phyloP scores from a whole-genome alignment of 192 early-diverging fungal genomes.

The Coemansia sp. region DNA sequence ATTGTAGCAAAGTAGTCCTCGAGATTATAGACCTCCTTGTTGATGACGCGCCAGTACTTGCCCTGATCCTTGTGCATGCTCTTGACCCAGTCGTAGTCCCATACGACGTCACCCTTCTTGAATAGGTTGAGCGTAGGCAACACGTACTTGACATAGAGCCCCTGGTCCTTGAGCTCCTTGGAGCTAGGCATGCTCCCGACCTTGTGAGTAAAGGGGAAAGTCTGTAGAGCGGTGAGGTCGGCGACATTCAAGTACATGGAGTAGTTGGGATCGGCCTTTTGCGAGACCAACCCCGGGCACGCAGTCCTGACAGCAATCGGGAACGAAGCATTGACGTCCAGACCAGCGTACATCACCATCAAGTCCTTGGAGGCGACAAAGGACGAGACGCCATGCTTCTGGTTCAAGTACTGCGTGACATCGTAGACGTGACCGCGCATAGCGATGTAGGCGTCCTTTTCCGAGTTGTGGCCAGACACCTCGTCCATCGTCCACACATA shows the following conservation, averaged over 20 bases:
- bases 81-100: conserved; percentile 56
- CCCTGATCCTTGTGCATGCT: conserved; percentile 52
- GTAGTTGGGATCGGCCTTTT: conserved; percentile 26
- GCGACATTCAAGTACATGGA: conserved; percentile 13
- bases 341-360: conserved; percentile 49
- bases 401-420: conserved; percentile 53
- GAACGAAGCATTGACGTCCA: conserved; percentile 57
- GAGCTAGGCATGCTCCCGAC: conserved; percentile 23
- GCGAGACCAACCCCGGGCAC: conserved; percentile 54
- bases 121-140: conserved; percentile 25
- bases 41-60: conserved; percentile 59
- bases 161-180: conserved; percentile 22
- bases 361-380: conserved; percentile 9
- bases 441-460: conserved; percentile 57
- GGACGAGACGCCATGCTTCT: conserved; percentile 49
- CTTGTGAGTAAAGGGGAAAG: conserved; percentile 11
- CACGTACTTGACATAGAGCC: conserved; percentile 24
- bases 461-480: conserved; percentile 54
- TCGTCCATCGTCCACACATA: conserved; percentile 70
- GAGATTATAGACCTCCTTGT: conserved; percentile 67
- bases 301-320: conserved; percentile 57
- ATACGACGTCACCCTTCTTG: conserved; percentile 63
- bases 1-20: conserved; percentile 55
- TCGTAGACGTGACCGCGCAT: conserved; percentile 80
- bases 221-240: conserved; percentile 14